phyloP scores from a whole-genome alignment of 2,329 filamentous ascomycete genomes.

The Trichoderma endophyticum region DNA sequence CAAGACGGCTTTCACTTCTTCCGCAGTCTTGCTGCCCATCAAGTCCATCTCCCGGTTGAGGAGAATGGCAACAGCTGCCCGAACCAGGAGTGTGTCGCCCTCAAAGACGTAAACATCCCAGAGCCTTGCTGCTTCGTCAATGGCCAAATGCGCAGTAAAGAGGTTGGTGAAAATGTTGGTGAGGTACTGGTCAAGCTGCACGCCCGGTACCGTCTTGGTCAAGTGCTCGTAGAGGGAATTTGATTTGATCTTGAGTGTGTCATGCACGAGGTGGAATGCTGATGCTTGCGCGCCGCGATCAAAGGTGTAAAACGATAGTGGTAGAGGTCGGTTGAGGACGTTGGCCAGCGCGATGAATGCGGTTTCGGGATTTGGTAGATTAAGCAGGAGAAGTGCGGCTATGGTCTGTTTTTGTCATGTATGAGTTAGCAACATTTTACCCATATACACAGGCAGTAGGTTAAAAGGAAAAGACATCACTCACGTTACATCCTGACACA shows the following conservation, averaged over 20 bases:
- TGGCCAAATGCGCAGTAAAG: constrained; percentile 60
- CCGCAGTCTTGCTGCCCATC: constrained; percentile 43
- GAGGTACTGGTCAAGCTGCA: constrained; percentile 54
- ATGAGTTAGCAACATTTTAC: constrained; percentile 22
- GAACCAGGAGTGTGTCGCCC: constrained; percentile 67
- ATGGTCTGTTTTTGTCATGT: constrained; percentile 52
- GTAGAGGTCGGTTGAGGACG: constrained; percentile 70
- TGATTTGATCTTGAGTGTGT: constrained; percentile 63
- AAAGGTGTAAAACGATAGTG: constrained; percentile 70
- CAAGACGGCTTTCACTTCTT: constrained; percentile 42
- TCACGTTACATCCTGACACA: constrained; percentile 69
- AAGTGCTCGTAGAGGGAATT: constrained; percentile 63
- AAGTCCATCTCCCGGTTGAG: constrained; percentile 51
- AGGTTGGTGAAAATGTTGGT: constrained; percentile 59
- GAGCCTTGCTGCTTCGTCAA: constrained; percentile 68
- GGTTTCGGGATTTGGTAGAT: constrained; percentile 59
- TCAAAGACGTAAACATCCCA: constrained; percentile 86
- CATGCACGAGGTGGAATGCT: constrained; percentile 66
- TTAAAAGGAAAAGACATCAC: constrained; percentile 31
- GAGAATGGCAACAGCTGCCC: constrained; percentile 68
- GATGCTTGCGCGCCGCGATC: constrained; percentile 67
- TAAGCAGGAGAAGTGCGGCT: constrained; percentile 69
- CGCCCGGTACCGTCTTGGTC: constrained; percentile 44
- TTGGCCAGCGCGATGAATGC: constrained; percentile 74
- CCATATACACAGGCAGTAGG: neutral